phyloP scores from a whole-genome alignment of 768 basidiomycete species.

The Cyclocybe cylindracea region DNA sequence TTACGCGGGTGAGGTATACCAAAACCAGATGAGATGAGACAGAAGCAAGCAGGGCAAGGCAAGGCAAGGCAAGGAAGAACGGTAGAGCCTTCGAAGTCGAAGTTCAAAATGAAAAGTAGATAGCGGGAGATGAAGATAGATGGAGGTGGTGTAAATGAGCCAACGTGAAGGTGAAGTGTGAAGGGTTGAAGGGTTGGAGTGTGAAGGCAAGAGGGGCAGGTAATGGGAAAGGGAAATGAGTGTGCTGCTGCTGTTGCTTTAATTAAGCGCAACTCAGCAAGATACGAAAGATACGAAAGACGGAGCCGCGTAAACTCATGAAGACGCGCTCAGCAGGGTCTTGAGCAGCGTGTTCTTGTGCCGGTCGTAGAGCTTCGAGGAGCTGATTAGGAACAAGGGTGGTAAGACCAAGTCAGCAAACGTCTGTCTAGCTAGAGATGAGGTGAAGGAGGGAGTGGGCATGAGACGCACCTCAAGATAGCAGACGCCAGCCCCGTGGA shows the following conservation, averaged over 20 bases:
- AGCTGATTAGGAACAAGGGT: constrained; percentile 39
- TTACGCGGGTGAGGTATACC: no score
- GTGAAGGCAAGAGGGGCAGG: no score
- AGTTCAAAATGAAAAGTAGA: constrained; percentile 1
- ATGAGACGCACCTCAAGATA: constrained; percentile 60
- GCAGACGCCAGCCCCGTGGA: constrained; percentile 70
- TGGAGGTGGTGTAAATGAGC: no score
- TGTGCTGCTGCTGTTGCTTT: no score
- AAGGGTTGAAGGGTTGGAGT: not conserved
- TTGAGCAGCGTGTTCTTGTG: constrained; percentile 66
- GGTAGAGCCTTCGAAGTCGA: constrained; percentile 2
- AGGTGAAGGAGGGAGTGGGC: not conserved
- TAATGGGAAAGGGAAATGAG: no score
- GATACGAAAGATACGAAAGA: not conserved
- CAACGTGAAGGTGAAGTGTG: not conserved
- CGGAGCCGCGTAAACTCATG: constrained; percentile 8
- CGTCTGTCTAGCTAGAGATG: constrained; percentile 2
- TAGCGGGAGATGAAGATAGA: no score
- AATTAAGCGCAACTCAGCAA: not conserved
- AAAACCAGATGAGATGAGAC: not conserved
- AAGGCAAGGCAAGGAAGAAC: not conserved
- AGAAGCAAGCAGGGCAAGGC: no score
- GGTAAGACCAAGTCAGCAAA: constrained; percentile 2
- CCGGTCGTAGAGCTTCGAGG: constrained; percentile 73
- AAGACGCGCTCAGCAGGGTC: constrained; percentile 32